Evolutionary conservation across 148 eudicot species (phyloP).

Genomic region (Talinum fruticosum): DNA sequence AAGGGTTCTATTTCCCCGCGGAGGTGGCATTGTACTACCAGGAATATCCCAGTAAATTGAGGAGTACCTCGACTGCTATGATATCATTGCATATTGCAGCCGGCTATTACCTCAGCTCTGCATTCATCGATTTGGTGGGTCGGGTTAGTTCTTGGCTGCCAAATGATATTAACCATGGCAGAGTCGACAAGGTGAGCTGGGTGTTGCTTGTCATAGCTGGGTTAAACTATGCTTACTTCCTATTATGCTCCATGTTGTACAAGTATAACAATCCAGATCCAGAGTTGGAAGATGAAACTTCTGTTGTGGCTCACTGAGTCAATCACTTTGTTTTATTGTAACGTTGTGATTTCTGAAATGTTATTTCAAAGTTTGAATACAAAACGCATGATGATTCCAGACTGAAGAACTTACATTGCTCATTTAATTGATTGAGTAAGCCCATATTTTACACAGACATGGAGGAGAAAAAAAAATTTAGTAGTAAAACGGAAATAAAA

Average conservation of each 20-base stretch:
- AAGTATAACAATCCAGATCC: slow-evolving; percentile 22
- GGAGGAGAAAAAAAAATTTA: no score
- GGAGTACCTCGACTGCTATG: slow-evolving; percentile 34
- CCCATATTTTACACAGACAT: no score
- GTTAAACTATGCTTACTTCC: slow-evolving; percentile 31
- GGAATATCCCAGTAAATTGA: slow-evolving; percentile 33
- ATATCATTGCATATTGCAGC: slow-evolving; percentile 31
- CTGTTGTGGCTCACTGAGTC: background rate
- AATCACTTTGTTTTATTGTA: background rate
- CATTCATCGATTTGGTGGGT: slow-evolving; percentile 26
- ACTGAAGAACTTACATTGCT: no score
- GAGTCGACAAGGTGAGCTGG: slow-evolving; percentile 37
- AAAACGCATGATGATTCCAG: no score
- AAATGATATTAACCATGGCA: slow-evolving; percentile 38
- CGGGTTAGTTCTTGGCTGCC: slow-evolving; percentile 32
- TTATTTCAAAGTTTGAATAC: background rate
- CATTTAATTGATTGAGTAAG: no score
- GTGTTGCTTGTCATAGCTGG: slow-evolving; percentile 14
- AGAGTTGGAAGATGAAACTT: background rate
- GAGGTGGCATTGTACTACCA: slow-evolving; percentile 37
- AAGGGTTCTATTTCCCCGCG: slow-evolving; percentile 30
- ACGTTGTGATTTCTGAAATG: background rate
- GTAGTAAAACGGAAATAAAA: no score
- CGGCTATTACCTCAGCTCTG: slow-evolving; percentile 35
- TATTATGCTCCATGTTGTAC: slow-evolving; percentile 26